Percentiles rank a stretch among this genome's conserved stretches.
These are phyloP conservation scores for Pueraria montana DNA, from an alignment of 306 rosid genomes.

Conservation along the genomic window DNA sequence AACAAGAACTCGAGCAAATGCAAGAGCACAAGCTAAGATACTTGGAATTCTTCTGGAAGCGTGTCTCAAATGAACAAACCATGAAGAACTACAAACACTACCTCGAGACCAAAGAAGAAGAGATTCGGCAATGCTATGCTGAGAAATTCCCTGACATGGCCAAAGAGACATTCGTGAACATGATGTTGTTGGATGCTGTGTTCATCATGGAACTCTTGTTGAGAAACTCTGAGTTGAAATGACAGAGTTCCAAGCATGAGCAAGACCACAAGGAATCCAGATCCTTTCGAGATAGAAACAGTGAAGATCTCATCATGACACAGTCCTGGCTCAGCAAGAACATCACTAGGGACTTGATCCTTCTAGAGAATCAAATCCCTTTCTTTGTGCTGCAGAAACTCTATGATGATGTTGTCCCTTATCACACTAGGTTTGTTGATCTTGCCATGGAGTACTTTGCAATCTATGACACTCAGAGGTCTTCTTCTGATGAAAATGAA, in stretches of 20 bases:
- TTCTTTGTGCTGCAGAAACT: conserved; percentile 47
- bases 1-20: conserved; percentile 44
- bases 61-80: background rate
- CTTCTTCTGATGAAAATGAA: background rate
- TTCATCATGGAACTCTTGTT: conserved; percentile 53
- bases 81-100: background rate
- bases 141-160: background rate
- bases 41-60: too few species aligned
- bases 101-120: conserved; percentile 16
- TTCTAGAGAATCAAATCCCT: conserved; percentile 71
- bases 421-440: background rate
- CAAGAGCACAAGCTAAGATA: conserved; percentile 23
- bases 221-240: conserved; percentile 9
- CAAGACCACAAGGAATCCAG: background rate
- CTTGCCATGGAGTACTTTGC: background rate
- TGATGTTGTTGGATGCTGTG: conserved; percentile 11
- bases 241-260: background rate
- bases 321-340: conserved; percentile 57
- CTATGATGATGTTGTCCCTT: conserved; percentile 11
- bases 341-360: conserved; percentile 55
- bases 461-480: conserved; percentile 4
- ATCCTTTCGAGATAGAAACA: conserved; percentile 10
- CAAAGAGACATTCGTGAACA: background rate
- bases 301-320: conserved; percentile 46
- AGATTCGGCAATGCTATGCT: conserved; percentile 38